Conservation (phyloP, 805 yeast species). For the Wilhelminamyces savonicus region DNA sequence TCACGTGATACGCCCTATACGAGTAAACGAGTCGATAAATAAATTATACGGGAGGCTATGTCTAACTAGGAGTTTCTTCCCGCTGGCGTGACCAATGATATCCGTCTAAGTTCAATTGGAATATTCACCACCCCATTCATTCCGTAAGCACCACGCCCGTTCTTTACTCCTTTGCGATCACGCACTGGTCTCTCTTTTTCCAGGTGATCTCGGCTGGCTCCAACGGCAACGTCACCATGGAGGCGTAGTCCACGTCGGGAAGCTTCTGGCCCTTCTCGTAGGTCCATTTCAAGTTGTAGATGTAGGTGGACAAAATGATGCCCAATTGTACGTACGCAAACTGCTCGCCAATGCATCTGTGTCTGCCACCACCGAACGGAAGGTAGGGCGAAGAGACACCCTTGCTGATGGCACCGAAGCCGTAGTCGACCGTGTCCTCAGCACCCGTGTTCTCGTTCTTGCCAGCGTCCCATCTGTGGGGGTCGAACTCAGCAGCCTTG, state of each 20-base stretch:
- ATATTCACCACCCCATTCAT: no score
- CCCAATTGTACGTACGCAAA: constrained; percentile 94
- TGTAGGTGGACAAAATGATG: constrained; percentile 66
- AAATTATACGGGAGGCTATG: no score
- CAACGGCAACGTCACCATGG: constrained; percentile 89
- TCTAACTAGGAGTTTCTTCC: no score
- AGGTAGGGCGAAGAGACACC: constrained; percentile 94
- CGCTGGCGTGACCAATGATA: no score
- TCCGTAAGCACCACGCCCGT: no score
- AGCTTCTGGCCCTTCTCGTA: constrained; percentile 35
- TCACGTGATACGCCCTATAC: no score
- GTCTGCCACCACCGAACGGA: constrained; percentile 99
- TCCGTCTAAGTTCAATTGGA: no score
- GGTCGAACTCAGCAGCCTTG: constrained; percentile 63
- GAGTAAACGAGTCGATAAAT: no score
- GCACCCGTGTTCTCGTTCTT: constrained; percentile 19
- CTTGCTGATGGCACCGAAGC: constrained; percentile 93
- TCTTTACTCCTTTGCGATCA: no score
- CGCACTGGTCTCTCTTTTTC: no score
- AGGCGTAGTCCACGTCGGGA: constrained; percentile 71
- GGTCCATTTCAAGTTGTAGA: constrained; percentile 75
- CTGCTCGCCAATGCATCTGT: constrained; percentile 98
- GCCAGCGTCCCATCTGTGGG: constrained; percentile 71
- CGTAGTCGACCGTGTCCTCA: constrained; percentile 68
- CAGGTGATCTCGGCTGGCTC: constrained; percentile 64